Evolutionary conservation across 108 stramenopile species (phyloP).

Genomic region (Epipyxis sp.): DNA sequence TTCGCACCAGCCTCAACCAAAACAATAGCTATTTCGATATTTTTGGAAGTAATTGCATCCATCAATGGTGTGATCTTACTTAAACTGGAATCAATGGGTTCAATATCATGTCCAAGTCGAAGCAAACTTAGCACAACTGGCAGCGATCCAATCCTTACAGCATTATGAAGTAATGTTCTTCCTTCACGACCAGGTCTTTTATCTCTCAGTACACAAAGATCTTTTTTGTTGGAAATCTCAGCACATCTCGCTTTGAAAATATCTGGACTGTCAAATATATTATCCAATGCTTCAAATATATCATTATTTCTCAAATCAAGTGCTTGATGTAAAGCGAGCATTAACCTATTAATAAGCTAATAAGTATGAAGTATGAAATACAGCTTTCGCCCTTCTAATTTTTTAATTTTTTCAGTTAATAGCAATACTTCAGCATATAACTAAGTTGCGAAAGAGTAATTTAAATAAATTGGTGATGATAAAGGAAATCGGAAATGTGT

Average conservation of each 20-base stretch:
- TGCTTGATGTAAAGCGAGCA: too few species aligned
- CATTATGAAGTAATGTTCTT: background rate
- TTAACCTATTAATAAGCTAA: too few species aligned
- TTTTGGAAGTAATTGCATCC: background rate
- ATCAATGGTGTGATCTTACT: slow-evolving; percentile 9
- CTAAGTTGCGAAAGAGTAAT: too few species aligned
- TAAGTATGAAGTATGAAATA: too few species aligned
- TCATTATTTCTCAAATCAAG: background rate
- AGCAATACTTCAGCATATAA: too few species aligned
- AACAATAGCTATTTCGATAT: slow-evolving; percentile 4
- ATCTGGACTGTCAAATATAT: background rate
- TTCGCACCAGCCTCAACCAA: slow-evolving; percentile 4
- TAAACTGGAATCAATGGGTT: background rate
- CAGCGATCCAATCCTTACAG: slow-evolving; percentile 7
- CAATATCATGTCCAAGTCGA: background rate
- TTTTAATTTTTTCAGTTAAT: too few species aligned
- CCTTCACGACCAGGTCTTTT: background rate
- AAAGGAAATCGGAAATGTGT: too few species aligned
- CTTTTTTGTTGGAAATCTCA: background rate
- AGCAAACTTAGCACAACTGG: background rate
- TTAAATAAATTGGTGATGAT: too few species aligned
- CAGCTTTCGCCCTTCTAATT: too few species aligned
- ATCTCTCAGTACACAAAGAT: background rate
- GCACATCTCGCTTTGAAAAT: background rate
- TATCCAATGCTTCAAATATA: slow-evolving; percentile 19